Conservation (phyloP, 2,329 filamentous ascomycete species). For the Alternaria hordeiaustralica region DNA sequence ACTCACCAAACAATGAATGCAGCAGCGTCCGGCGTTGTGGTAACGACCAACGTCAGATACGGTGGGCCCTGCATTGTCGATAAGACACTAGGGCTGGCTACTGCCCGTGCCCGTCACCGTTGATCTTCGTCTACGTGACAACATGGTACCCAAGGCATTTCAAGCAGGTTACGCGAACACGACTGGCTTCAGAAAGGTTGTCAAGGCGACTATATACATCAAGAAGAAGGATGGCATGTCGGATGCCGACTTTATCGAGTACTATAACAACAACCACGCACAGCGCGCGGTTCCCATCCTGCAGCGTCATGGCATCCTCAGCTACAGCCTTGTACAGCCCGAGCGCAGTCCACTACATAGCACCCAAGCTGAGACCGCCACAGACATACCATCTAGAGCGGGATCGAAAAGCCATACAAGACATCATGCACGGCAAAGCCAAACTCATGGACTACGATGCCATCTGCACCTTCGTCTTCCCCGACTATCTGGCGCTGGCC, state of each 20-base stretch:
- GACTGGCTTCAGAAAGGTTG: conserved; percentile 55
- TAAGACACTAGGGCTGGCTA: conserved; percentile 5
- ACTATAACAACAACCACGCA: conserved; percentile 56
- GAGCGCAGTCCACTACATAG: neutral
- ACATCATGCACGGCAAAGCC: conserved; percentile 55
- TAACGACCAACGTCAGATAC: conserved; percentile 13
- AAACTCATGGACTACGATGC: conserved; percentile 55
- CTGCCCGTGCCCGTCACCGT: conserved; percentile 4
- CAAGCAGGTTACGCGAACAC: conserved; percentile 55
- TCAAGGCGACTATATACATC: conserved; percentile 55
- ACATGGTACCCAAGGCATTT: conserved; percentile 53
- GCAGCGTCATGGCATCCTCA: conserved; percentile 53
- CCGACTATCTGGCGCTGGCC: conserved; percentile 54
- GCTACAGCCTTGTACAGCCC: conserved; percentile 52
- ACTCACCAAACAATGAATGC: conserved; percentile 8
- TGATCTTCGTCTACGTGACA: conserved; percentile 21
- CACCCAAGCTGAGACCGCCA: conserved; percentile 7
- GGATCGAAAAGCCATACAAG: conserved; percentile 52
- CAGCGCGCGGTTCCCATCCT: conserved; percentile 54
- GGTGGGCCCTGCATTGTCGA: conserved; percentile 10
- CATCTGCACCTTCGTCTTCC: conserved; percentile 58
- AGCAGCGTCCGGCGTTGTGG: conserved; percentile 13
- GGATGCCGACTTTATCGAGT: conserved; percentile 53
- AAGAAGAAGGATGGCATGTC: conserved; percentile 56
- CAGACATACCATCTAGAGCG: conserved; percentile 55